Base-by-base conservation (phyloP, 495 filamentous ascomycete genomes). In the Hypoxylon trugodes region DNA sequence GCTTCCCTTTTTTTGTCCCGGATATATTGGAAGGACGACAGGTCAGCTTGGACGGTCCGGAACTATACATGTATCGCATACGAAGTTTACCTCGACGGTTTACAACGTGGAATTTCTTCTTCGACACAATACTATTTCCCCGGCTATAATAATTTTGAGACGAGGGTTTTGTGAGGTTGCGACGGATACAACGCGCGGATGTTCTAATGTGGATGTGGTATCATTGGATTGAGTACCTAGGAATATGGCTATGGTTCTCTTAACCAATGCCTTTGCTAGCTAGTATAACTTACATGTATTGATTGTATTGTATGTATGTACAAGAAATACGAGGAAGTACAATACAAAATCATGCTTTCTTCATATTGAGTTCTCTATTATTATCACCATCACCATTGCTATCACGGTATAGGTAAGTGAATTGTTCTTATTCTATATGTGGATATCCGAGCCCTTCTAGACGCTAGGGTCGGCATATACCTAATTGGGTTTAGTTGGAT, bases 401-500 rank as follows among this genome's bases (percentile, higher is more conserved):
- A n/a, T n/a, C n/a, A n/a, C n/a, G n/a, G n/a, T n/a, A n/a, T n/a
- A n/a, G n/a, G n/a, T n/a, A n/a, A n/a, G n/a, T n/a, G n/a, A n/a
- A n/a, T n/a, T n/a, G n/a, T n/a, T n/a, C n/a, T n/a, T n/a, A n/a
- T n/a, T n/a, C n/a, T n/a, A n/a, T n/a, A n/a, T n/a, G n/a, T n/a
- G n/a, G n/a, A n/a, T n/a, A n/a, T n/a, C n/a, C n/a, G n/a, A n/a
- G n/a, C n/a, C n/a, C n/a, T n/a, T n/a, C 45, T 22, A 21, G 19
- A 52, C 16, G 13, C 19, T 21, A n/a, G n/a, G 33, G 10, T 30
- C 19, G 52, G 26, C 30, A 37, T 24, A 35, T 61, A 61, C 63
- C 40, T 15, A 47, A 57, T 41, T 30, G 33, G 40, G 57, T 53
- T 49, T 67, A 62, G 64, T 45, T 24, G 19, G 58, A 54, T 67